These are phyloP conservation scores for Phytomonas francai DNA, from an alignment of 208 protist species.

Conservation along the genomic window DNA sequence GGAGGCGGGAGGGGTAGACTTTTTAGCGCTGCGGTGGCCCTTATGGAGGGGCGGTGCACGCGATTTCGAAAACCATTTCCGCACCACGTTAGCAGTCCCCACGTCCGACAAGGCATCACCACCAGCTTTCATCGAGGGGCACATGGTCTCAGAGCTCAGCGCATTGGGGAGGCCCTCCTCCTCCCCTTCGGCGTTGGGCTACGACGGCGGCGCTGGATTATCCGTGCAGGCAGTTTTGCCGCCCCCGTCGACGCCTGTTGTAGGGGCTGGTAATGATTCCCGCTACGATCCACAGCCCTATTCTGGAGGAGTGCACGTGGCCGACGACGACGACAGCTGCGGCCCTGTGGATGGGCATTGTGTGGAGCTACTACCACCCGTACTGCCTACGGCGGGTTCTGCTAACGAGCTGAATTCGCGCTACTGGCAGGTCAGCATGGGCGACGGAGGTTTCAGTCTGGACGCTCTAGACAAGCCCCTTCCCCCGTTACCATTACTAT, in stretches of 20 bases:
- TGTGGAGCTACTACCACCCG: no score
- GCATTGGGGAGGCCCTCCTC: not conserved
- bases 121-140: not conserved
- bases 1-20: not conserved
- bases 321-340: no score
- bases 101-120: not conserved
- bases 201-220: not conserved
- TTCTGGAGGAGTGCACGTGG: no score
- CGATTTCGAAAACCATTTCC: not conserved
- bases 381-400: no score
- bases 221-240: not conserved
- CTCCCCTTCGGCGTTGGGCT: not conserved
- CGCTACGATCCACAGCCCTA: not conserved
- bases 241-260: not conserved
- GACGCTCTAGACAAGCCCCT: not conserved
- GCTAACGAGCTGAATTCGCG: no score
- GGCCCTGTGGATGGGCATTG: no score
- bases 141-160: not conserved
- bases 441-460: no score
- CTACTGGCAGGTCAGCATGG: no score
- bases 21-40: conserved; percentile 1
- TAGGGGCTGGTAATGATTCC: not conserved
- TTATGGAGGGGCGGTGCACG: not conserved
- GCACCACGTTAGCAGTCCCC: not conserved
- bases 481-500: not conserved